Percentiles rank a stretch among this genome's conserved stretches.
Evolutionary conservation across 2,329 filamentous ascomycete genomes (phyloP).

Genomic region (Nectriaceae sp.): DNA sequence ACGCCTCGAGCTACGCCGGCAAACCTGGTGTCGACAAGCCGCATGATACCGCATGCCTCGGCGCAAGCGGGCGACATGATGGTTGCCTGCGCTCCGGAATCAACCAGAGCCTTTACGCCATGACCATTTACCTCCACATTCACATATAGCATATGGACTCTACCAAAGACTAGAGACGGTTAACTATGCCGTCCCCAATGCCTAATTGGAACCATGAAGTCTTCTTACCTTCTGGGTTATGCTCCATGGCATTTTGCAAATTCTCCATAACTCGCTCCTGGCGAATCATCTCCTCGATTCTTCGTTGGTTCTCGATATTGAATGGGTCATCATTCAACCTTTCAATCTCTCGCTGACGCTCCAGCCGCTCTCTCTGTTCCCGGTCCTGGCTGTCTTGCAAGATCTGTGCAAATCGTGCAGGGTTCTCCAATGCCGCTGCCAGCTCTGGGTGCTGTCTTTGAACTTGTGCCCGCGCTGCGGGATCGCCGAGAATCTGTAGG

Average conservation of each 20-base stretch:
- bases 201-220: slow-evolving; percentile 1
- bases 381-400: slow-evolving; percentile 68
- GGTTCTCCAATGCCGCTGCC: slow-evolving; percentile 73
- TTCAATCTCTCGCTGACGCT: slow-evolving; percentile 81
- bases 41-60: slow-evolving; percentile 92
- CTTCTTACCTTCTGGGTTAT: slow-evolving; percentile 87
- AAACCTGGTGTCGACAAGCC: slow-evolving; percentile 89
- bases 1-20: slow-evolving; percentile 91
- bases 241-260: slow-evolving; percentile 92
- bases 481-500: slow-evolving; percentile 79
- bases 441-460: slow-evolving; percentile 74
- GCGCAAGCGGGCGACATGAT: slow-evolving; percentile 98
- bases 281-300: slow-evolving; percentile 96
- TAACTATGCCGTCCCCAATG: neutral
- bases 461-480: slow-evolving; percentile 70
- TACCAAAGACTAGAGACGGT: slow-evolving; percentile 72
- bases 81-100: slow-evolving; percentile 95
- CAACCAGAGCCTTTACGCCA: slow-evolving; percentile 92
- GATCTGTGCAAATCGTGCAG: slow-evolving; percentile 73
- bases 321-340: slow-evolving; percentile 92
- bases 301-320: slow-evolving; percentile 85
- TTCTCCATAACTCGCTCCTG: slow-evolving; percentile 95
- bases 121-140: slow-evolving; percentile 92
- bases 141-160: slow-evolving; percentile 95
- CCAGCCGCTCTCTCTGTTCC: slow-evolving; percentile 71